These are phyloP conservation scores for Trametopsis cervina DNA, from an alignment of 768 basidiomycete genomes.

Conservation along the genomic window DNA sequence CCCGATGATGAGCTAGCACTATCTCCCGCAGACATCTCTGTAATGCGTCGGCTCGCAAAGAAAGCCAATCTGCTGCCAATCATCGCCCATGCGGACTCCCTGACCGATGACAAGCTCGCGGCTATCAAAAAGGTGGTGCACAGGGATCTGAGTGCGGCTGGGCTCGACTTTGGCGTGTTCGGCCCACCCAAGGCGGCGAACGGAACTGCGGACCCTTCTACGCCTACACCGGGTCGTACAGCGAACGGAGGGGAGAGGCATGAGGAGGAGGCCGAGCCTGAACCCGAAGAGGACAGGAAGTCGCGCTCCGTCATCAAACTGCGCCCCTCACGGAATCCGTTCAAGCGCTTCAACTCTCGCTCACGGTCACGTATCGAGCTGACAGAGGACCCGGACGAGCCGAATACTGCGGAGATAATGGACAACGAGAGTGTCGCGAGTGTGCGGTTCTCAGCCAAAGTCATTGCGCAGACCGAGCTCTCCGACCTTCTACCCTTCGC, in stretches of 20 bases:
- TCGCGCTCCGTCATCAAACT: slow-evolving; percentile 77
- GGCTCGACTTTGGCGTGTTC: slow-evolving; percentile 75
- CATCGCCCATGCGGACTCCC: slow-evolving; percentile 72
- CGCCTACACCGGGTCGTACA: slow-evolving; percentile 9
- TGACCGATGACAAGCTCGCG: slow-evolving; percentile 70
- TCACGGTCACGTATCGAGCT: slow-evolving; percentile 72
- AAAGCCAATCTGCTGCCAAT: slow-evolving; percentile 80
- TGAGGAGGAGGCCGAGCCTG: slow-evolving; percentile 31
- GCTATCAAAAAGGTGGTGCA: slow-evolving; percentile 71
- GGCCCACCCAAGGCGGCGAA: slow-evolving; percentile 32
- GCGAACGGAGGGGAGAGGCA: slow-evolving; percentile 22
- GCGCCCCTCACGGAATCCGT: slow-evolving; percentile 40
- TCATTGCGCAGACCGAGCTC: slow-evolving; percentile 56
- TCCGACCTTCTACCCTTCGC: slow-evolving; percentile 66
- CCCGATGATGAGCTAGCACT: slow-evolving; percentile 49
- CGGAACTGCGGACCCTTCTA: slow-evolving; percentile 4
- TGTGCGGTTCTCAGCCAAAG: slow-evolving; percentile 68
- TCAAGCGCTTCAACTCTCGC: slow-evolving; percentile 41
- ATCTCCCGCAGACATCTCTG: slow-evolving; percentile 72
- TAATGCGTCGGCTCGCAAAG: slow-evolving; percentile 66
- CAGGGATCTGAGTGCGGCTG: slow-evolving; percentile 55
- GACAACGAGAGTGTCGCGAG: slow-evolving; percentile 70
- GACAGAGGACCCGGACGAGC: slow-evolving; percentile 47
- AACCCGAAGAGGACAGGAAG: slow-evolving; percentile 40
- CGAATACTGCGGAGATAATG: slow-evolving; percentile 44